A percentile compares a stretch with the other conserved stretches of the same genome.
phyloP scores from a whole-genome alignment of 331 rosid species.

The Acacia pycnantha region DNA sequence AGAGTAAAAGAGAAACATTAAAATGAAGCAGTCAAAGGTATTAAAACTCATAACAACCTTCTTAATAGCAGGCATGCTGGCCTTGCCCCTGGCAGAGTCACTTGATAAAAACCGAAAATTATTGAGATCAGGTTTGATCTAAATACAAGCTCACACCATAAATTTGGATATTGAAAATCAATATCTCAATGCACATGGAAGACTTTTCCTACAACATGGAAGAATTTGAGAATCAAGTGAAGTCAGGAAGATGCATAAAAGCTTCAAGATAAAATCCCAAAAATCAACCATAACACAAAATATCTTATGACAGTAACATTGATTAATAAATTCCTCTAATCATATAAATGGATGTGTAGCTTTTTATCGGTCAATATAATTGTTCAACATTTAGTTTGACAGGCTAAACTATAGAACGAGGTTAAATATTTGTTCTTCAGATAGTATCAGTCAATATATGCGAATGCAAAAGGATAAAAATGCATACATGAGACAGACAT shows the following conservation, averaged over 20 bases:
- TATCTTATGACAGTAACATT: not conserved
- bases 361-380: not conserved
- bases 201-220: slow-evolving; percentile 34
- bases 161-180: slow-evolving; percentile 36
- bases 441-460: not conserved
- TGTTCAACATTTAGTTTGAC: not conserved
- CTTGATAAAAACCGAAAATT: slow-evolving; percentile 9
- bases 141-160: slow-evolving; percentile 23
- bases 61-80: slow-evolving; percentile 62
- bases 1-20: not conserved
- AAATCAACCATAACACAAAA: not conserved
- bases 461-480: not conserved
- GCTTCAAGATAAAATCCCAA: not conserved
- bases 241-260: slow-evolving; percentile 19
- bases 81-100: slow-evolving; percentile 39
- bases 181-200: slow-evolving; percentile 24
- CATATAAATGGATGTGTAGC: not conserved
- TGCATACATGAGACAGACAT: not conserved
- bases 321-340: not conserved
- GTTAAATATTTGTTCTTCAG: slow-evolving; percentile 15
- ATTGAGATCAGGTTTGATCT: slow-evolving; percentile 21
- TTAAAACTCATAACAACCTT: slow-evolving; percentile 45
- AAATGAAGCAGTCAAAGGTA: slow-evolving; percentile 17
- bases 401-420: slow-evolving; percentile 14
- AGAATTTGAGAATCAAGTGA: slow-evolving; percentile 21